Percentiles rank a stretch among this genome's conserved stretches.
These are phyloP conservation scores for Pichia ethanolica DNA, from an alignment of 805 yeast species.

Conservation along the genomic window DNA sequence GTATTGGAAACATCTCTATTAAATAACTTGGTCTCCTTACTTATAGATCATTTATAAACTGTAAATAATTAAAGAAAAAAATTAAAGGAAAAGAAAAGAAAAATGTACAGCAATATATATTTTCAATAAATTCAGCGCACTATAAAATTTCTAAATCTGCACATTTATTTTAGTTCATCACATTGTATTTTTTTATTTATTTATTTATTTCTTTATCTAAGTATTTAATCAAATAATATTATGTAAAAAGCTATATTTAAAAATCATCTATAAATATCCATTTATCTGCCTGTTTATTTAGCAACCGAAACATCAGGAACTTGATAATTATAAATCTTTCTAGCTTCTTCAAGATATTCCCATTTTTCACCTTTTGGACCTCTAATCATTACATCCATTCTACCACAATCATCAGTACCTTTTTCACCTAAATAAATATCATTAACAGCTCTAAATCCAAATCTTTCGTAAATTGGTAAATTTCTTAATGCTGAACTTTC, in stretches of 20 bases:
- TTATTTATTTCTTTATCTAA: too few relatives aligned
- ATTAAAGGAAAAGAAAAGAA: too few relatives aligned
- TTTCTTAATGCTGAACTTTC: constrained; percentile 41
- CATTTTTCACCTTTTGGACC: constrained; percentile 28
- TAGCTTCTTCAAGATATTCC: constrained; percentile 20
- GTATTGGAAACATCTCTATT: too few relatives aligned
- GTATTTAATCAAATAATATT: too few relatives aligned
- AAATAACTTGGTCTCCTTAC: too few relatives aligned
- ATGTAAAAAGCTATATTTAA: too few relatives aligned
- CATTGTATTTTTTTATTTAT: too few relatives aligned
- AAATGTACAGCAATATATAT: too few relatives aligned
- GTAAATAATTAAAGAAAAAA: background rate
- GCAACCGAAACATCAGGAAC: constrained; percentile 16
- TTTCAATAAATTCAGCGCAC: too few relatives aligned
- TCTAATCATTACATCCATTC: constrained; percentile 34
- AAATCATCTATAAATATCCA: too few relatives aligned
- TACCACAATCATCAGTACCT: constrained; percentile 24
- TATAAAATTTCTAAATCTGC: too few relatives aligned
- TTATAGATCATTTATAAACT: background rate
- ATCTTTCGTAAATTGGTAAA: constrained; percentile 45
- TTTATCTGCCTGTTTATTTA: background rate
- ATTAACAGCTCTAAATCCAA: constrained; percentile 42
- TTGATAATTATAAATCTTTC: constrained; percentile 20
- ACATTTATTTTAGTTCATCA: too few relatives aligned
- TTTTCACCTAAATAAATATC: constrained; percentile 38